Conservation (phyloP, 768 basidiomycete species). For the Lyophyllum shimeji region DNA sequence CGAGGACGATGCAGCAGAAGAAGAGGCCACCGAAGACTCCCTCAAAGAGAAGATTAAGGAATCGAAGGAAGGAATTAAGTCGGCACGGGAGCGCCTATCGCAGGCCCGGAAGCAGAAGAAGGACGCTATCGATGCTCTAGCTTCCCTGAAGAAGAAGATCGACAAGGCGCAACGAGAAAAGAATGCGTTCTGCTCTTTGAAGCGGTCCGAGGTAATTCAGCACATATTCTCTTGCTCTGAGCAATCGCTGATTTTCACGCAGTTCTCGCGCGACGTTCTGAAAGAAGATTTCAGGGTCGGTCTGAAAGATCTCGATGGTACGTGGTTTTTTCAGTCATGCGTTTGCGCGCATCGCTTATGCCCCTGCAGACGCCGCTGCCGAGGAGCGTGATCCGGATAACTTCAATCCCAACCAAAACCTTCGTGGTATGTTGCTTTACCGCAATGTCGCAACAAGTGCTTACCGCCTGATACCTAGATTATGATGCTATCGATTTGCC, state of each 20-base stretch:
- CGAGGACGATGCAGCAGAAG: slow-evolving; percentile 28
- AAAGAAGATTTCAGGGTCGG: slow-evolving; percentile 62
- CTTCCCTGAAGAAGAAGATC: slow-evolving; percentile 40
- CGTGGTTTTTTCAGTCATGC: slow-evolving; percentile 3
- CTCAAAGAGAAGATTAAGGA: slow-evolving; percentile 46
- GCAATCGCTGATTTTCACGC: slow-evolving; percentile 1
- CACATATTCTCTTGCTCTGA: neutral
- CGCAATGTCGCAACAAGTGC: neutral
- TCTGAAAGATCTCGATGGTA: slow-evolving; percentile 59
- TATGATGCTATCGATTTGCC: slow-evolving; percentile 61
- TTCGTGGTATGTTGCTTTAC: slow-evolving; percentile 38
- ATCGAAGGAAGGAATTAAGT: slow-evolving; percentile 39
- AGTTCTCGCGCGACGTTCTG: slow-evolving; percentile 57
- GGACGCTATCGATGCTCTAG: slow-evolving; percentile 30
- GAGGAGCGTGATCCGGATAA: slow-evolving; percentile 56
- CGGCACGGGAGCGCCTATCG: slow-evolving; percentile 33
- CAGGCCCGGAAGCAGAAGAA: slow-evolving; percentile 37
- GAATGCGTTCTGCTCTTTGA: slow-evolving; percentile 60
- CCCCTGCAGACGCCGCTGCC: slow-evolving; percentile 47
- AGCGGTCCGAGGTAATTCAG: slow-evolving; percentile 48
- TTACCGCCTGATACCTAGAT: slow-evolving; percentile 32
- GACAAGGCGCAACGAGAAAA: slow-evolving; percentile 53
- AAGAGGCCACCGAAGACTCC: slow-evolving; percentile 43
- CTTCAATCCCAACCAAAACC: slow-evolving; percentile 50
- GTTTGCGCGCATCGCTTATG: neutral